phyloP scores from a whole-genome alignment of 2,329 filamentous ascomycete species.

The Fusarium aywerte region DNA sequence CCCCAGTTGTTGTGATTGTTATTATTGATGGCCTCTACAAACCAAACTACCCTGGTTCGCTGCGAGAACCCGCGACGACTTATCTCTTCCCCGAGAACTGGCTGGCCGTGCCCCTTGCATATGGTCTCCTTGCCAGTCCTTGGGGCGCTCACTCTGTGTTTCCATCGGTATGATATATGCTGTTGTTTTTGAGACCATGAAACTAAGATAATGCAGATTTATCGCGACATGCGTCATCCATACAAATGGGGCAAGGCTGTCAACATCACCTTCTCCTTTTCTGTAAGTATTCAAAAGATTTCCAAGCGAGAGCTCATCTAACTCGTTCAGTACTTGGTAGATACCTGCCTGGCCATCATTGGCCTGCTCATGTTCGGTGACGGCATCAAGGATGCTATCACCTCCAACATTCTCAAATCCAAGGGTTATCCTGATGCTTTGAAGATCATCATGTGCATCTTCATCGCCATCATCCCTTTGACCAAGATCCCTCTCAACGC shows the following conservation, averaged over 20 bases:
- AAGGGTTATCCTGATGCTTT: conserved; percentile 77
- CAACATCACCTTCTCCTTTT: conserved; percentile 85
- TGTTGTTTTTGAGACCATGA: not conserved
- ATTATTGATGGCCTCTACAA: conserved; percentile 90
- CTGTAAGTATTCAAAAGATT: conserved; percentile 61
- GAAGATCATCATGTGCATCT: conserved; percentile 83
- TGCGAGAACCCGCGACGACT: conserved; percentile 81
- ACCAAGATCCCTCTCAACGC: conserved; percentile 95
- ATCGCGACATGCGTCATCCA: conserved; percentile 75
- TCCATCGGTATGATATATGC: conserved; percentile 69
- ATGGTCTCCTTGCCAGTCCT: conserved; percentile 87
- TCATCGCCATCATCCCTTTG: conserved; percentile 91
- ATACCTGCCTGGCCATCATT: conserved; percentile 82
- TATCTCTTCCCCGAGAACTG: conserved; percentile 88
- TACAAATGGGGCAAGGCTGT: conserved; percentile 82
- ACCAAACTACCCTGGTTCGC: conserved; percentile 79
- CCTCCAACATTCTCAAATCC: conserved; percentile 84
- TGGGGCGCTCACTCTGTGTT: conserved; percentile 77
- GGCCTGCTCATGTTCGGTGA: conserved; percentile 97
- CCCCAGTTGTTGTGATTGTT: conserved; percentile 81
- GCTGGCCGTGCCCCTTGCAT: conserved; percentile 85
- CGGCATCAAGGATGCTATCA: conserved; percentile 86
- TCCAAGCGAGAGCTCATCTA: not conserved
- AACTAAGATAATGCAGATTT: conserved; percentile 56
- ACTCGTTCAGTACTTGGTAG: conserved; percentile 73